These are phyloP conservation scores for Sarcomyxa edulis DNA, from an alignment of 768 basidiomycete genomes.

Conservation along the genomic window DNA sequence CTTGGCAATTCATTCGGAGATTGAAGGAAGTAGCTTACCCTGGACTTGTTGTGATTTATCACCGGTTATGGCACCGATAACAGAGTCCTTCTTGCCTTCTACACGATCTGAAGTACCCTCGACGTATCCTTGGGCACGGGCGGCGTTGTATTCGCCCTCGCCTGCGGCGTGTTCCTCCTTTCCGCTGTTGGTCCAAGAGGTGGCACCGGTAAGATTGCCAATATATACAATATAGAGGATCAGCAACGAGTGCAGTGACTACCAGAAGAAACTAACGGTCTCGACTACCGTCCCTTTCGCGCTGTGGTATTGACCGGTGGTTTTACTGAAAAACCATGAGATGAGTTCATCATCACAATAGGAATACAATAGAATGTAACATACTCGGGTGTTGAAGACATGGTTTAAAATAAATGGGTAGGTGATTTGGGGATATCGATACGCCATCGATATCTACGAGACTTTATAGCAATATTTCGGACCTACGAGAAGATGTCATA, in stretches of 20 bases:
- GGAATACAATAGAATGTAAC: no score
- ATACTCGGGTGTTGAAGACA: no score
- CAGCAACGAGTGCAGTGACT: neutral
- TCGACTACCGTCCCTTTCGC: constrained; percentile 34
- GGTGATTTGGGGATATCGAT: no score
- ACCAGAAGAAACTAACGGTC: constrained; percentile 7
- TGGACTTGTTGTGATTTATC: constrained; percentile 38
- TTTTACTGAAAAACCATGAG: no score
- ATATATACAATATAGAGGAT: no score
- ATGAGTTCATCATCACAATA: no score
- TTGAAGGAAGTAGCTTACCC: constrained; percentile 24
- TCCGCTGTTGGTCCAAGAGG: constrained; percentile 41
- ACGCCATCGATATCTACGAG: no score
- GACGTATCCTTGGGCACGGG: constrained; percentile 43
- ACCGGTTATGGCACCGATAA: constrained; percentile 48
- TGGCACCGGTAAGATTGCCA: constrained; percentile 43
- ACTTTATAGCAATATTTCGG: no score
- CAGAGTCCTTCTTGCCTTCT: constrained; percentile 39
- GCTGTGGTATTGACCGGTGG: constrained; percentile 38
- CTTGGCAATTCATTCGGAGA: neutral
- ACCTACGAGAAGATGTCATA: no score
- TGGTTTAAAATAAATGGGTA: no score
- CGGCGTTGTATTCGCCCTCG: constrained; percentile 44
- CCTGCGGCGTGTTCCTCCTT: constrained; percentile 48
- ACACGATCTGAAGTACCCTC: constrained; percentile 43